phyloP scores from a whole-genome alignment of 352 stramenopile species.

The Phytophthora pisi region DNA sequence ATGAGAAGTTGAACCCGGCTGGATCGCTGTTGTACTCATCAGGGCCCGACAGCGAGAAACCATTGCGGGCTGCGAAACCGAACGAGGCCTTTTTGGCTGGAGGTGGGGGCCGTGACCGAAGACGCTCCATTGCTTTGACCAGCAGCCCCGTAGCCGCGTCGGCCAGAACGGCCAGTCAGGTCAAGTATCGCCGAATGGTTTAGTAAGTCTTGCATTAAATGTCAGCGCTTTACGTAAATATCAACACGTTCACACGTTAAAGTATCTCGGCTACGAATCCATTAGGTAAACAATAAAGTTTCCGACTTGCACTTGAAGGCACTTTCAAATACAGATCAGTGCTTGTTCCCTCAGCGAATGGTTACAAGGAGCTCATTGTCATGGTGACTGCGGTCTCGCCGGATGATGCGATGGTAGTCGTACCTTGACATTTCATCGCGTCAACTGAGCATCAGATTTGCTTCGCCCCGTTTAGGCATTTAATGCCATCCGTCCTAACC shows the following conservation, averaged over 20 bases:
- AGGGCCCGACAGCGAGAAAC: conserved; percentile 15
- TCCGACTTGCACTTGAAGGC: too few species aligned
- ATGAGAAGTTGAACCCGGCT: conserved; percentile 23
- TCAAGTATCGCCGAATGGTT: conserved; percentile 20
- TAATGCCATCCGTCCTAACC: not conserved
- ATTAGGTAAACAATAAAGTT: too few species aligned
- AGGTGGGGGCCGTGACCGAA: conserved; percentile 14
- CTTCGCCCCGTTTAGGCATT: too few species aligned
- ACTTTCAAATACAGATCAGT: too few species aligned
- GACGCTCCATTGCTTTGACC: conserved; percentile 18
- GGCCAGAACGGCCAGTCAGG: conserved; percentile 9
- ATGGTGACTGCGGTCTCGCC: too few species aligned
- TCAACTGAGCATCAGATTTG: too few species aligned
- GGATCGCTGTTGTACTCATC: conserved; percentile 11
- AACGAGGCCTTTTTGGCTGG: conserved; percentile 33
- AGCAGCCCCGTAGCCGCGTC: conserved; percentile 11
- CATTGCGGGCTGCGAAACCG: conserved; percentile 26
- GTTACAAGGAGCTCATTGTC: too few species aligned
- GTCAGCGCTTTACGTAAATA: not conserved
- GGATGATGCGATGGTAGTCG: too few species aligned
- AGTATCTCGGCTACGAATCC: too few species aligned
- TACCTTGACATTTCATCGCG: too few species aligned
- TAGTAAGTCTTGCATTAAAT: not conserved
- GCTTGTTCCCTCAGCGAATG: too few species aligned
- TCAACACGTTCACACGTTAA: not conserved